These are phyloP conservation scores for Cornus controversa DNA, from an alignment of 148 eudicot genomes.

Conservation along the genomic window DNA sequence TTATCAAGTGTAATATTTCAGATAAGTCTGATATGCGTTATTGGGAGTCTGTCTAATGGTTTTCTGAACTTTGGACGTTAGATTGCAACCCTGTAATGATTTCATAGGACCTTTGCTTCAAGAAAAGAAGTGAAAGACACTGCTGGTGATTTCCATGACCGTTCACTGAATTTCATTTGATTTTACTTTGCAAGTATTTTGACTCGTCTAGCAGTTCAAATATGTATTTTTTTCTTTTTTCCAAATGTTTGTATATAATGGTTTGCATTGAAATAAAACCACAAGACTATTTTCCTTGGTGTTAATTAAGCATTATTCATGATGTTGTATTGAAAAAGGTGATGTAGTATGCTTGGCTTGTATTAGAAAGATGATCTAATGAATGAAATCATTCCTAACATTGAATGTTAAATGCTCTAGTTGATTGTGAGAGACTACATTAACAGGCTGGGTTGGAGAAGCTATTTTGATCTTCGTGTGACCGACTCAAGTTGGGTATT, in stretches of 20 bases:
- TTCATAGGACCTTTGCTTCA: background rate
- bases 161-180: too few species aligned
- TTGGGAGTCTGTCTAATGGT: background rate
- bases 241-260: too few species aligned
- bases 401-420: background rate
- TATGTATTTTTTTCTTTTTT: too few species aligned
- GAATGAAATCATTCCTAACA: background rate
- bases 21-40: conserved; percentile 3
- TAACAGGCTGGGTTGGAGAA: background rate
- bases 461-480: too few species aligned
- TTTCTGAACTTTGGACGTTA: background rate
- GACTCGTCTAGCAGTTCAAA: too few species aligned
- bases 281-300: background rate
- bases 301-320: background rate
- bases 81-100: background rate
- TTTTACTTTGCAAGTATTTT: too few species aligned
- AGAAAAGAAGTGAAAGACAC: background rate
- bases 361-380: too few species aligned
- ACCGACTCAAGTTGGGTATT: too few species aligned
- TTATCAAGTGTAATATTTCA: conserved; percentile 5
- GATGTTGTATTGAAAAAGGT: background rate
- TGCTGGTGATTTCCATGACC: background rate
- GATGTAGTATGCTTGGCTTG: background rate
- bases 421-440: background rate
- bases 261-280: too few species aligned